Conservation (phyloP, 805 yeast genomes). For the Kazachstania africana region DNA sequence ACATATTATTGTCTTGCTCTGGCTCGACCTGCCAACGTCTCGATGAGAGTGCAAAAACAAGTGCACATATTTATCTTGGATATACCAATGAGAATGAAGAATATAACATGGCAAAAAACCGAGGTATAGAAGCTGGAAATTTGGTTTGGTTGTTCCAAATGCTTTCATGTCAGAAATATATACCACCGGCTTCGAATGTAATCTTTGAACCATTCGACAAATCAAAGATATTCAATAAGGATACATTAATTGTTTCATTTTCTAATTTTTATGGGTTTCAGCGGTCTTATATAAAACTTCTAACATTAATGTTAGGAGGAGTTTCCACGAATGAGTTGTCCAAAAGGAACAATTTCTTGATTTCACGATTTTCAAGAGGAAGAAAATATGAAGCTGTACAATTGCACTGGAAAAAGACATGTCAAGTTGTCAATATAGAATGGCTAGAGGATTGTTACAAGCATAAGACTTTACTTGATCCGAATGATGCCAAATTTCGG, state of each 20-base stretch:
- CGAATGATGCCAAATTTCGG: background rate
- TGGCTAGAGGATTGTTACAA: slow-evolving; percentile 78
- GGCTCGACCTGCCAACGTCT: slow-evolving; percentile 33
- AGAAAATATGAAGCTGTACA: slow-evolving; percentile 64
- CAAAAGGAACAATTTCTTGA: slow-evolving; percentile 55
- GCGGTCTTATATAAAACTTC: slow-evolving; percentile 52
- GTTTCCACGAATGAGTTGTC: slow-evolving; percentile 54
- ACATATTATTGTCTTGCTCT: slow-evolving; percentile 40
- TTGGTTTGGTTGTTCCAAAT: slow-evolving; percentile 67
- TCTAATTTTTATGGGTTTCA: slow-evolving; percentile 84
- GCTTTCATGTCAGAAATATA: slow-evolving; percentile 43
- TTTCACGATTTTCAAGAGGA: slow-evolving; percentile 59
- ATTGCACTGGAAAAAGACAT: slow-evolving; percentile 42
- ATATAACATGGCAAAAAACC: slow-evolving; percentile 25
- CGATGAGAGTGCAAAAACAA: slow-evolving; percentile 9
- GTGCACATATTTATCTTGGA: slow-evolving; percentile 47
- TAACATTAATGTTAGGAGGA: slow-evolving; percentile 66
- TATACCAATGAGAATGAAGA: slow-evolving; percentile 47
- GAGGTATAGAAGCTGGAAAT: slow-evolving; percentile 42
- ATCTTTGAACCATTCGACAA: slow-evolving; percentile 63
- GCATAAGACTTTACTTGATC: background rate
- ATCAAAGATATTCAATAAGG: slow-evolving; percentile 37
- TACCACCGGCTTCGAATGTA: slow-evolving; percentile 42
- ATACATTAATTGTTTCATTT: slow-evolving; percentile 45
- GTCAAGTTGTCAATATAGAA: slow-evolving; percentile 55